Evolutionary conservation across 2,329 filamentous ascomycete genomes (phyloP).

Genomic region (Hypoxylon sp.): DNA sequence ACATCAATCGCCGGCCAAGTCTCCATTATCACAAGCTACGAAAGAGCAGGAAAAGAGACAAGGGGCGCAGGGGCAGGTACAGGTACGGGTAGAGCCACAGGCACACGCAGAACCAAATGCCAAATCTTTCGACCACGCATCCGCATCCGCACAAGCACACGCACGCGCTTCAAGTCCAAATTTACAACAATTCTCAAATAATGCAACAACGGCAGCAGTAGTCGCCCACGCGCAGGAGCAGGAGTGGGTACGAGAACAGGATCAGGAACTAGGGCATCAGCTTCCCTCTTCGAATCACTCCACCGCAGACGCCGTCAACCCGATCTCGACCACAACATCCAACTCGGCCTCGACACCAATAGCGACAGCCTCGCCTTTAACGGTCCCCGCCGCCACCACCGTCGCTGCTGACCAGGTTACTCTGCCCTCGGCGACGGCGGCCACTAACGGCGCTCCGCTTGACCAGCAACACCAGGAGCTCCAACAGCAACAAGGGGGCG

Average conservation of each 20-base stretch:
- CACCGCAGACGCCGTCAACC: conserved; percentile 36
- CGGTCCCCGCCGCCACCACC: conserved; percentile 27
- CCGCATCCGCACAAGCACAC: conserved; percentile 39
- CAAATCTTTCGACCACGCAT: conserved; percentile 45
- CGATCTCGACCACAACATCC: conserved; percentile 38
- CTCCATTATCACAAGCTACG: conserved; percentile 49
- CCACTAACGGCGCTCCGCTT: conserved; percentile 34
- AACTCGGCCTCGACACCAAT: conserved; percentile 25
- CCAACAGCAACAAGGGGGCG: conserved; percentile 36
- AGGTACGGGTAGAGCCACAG: conserved; percentile 43
- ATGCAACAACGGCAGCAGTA: conserved; percentile 47
- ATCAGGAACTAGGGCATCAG: conserved; percentile 26
- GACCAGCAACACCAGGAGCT: conserved; percentile 32
- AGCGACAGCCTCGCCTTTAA: conserved; percentile 30
- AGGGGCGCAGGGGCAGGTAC: conserved; percentile 47
- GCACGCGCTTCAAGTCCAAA: conserved; percentile 46
- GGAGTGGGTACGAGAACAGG: conserved; percentile 47
- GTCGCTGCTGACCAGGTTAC: conserved; percentile 37
- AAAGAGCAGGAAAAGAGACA: conserved; percentile 45
- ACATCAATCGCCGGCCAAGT: conserved; percentile 40
- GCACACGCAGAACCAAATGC: conserved; percentile 46
- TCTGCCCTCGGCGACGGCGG: conserved; percentile 34
- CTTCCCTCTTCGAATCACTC: conserved; percentile 40
- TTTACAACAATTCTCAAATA: conserved; percentile 46
- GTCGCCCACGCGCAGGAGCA: conserved; percentile 46